A percentile compares a stretch with the other conserved stretches of the same genome.
Conservation (phyloP, 495 filamentous ascomycete species). For the Penicillium daleae region DNA sequence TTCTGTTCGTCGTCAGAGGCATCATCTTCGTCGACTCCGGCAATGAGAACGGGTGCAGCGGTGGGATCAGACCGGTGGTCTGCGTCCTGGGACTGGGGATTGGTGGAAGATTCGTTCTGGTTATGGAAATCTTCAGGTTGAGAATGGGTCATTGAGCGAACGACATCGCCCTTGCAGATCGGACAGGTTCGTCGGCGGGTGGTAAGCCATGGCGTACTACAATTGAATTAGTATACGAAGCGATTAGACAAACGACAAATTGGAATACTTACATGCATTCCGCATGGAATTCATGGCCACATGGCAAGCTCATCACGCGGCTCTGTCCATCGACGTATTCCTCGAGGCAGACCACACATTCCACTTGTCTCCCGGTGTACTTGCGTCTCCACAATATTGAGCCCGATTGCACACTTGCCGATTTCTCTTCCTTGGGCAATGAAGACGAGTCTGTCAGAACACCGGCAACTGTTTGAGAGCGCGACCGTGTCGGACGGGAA, state of each 20-base stretch:
- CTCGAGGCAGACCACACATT: slow-evolving; percentile 97
- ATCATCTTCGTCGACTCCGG: slow-evolving; percentile 37
- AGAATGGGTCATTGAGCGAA: slow-evolving; percentile 59
- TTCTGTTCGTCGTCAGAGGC: slow-evolving; percentile 46
- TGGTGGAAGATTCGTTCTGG: slow-evolving; percentile 47
- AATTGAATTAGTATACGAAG: slow-evolving; percentile 23
- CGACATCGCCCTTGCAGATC: slow-evolving; percentile 97
- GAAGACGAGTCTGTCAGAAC: slow-evolving; percentile 43
- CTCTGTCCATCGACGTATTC: slow-evolving; percentile 96
- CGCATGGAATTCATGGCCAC: slow-evolving; percentile 96
- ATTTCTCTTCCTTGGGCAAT: slow-evolving; percentile 37
- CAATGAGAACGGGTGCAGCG: slow-evolving; percentile 53
- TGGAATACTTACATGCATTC: slow-evolving; percentile 90
- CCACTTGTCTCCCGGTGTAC: slow-evolving; percentile 84
- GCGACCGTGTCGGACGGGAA: slow-evolving; percentile 53
- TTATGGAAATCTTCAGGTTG: slow-evolving; percentile 54
- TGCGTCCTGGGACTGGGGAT: slow-evolving; percentile 31
- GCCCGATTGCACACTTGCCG: slow-evolving; percentile 54
- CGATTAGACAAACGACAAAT: background rate
- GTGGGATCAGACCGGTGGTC: slow-evolving; percentile 42
- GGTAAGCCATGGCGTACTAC: slow-evolving; percentile 95
- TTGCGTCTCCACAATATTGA: slow-evolving; percentile 70
- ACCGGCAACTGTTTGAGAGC: slow-evolving; percentile 68
- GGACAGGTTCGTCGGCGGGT: slow-evolving; percentile 94
- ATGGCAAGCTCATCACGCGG: slow-evolving; percentile 95